Base-by-base conservation (phyloP, 2,329 filamentous ascomycete species). In the Magnaporthiopsis poae region DNA sequence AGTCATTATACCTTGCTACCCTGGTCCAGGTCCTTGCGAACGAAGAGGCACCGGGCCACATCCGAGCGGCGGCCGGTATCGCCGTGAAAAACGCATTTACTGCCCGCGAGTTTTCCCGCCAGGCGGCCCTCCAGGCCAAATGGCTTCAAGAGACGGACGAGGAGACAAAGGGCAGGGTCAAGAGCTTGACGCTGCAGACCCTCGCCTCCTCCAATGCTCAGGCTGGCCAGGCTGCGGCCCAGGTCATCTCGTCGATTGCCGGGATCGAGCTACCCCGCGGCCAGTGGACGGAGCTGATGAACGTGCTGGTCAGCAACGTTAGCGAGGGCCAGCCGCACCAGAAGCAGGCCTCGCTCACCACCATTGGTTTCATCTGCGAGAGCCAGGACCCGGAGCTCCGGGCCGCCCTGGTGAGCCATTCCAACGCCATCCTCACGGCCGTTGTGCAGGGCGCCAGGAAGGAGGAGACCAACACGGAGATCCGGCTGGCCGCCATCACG, bases 331-430 rank as follows among this genome's bases (percentile, higher is more conserved):
- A 84, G 73, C 90, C 93, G 75, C 88, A 92, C 79, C 88, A 96
- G 77, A 99, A 98, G 84, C 93, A 97, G 81, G 85, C 93, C 60
- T 98, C 94, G 61, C 82, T 99, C 74, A 94, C 92, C 67, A 90
- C 94, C n/a, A 97, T 99, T 77, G 95, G 95, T 72, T 99, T 95
- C 81, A 94, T 99, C 73, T 99, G 95, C 84, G 95, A 99, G 79
- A 94, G 90, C 72, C 92, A 96, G 75, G 95, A 99, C 75, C 75
- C 86, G 63, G 93, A 97, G 68, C 86, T 99, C 65, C 87, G 95
- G 71, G 86, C 90, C 69, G 88, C 90, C 77, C 80, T 97, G 73
- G 84, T 90, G 70, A 83, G 88, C 71, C 93, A 98, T 81, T 98
- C 94, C 71, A 99, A 99, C 78, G 93, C 94, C 71, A 99, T 99